A percentile compares a stretch with the other conserved stretches of the same genome.
phyloP scores from a whole-genome alignment of 2,329 filamentous ascomycete species.

The Xylaria multiplex region DNA sequence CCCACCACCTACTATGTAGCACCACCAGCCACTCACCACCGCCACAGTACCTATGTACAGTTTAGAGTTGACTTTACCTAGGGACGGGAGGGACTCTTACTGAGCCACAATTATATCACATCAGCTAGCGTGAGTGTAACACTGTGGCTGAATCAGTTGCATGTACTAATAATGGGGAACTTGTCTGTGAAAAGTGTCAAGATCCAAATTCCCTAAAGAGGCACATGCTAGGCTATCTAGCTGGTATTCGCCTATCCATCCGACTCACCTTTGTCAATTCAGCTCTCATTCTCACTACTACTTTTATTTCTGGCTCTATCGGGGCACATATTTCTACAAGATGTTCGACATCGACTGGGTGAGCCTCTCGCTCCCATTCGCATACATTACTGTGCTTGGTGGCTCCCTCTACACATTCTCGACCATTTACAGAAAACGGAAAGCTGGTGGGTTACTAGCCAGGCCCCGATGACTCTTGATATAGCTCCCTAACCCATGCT shows the following conservation, averaged over 20 bases:
- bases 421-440: slow-evolving; percentile 90
- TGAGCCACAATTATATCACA: neutral
- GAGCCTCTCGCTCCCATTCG: slow-evolving; percentile 84
- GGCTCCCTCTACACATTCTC: slow-evolving; percentile 93
- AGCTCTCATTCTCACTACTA: slow-evolving; percentile 13
- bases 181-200: slow-evolving; percentile 48
- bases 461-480: slow-evolving; percentile 4
- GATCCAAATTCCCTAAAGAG: slow-evolving; percentile 40
- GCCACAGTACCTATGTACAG: no score
- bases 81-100: neutral
- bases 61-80: no score
- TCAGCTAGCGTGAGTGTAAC: neutral
- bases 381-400: slow-evolving; percentile 87
- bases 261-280: slow-evolving; percentile 29
- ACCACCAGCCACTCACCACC: no score
- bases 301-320: neutral
- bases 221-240: slow-evolving; percentile 20
- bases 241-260: slow-evolving; percentile 1
- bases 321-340: slow-evolving; percentile 36
- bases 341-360: slow-evolving; percentile 78
- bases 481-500: slow-evolving; percentile 9
- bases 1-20: no score
- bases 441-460: slow-evolving; percentile 70
- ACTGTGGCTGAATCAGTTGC: slow-evolving; percentile 8
- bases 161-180: slow-evolving; percentile 18